Conservation (phyloP, 768 basidiomycete genomes). For the Termitomyces sp. region DNA sequence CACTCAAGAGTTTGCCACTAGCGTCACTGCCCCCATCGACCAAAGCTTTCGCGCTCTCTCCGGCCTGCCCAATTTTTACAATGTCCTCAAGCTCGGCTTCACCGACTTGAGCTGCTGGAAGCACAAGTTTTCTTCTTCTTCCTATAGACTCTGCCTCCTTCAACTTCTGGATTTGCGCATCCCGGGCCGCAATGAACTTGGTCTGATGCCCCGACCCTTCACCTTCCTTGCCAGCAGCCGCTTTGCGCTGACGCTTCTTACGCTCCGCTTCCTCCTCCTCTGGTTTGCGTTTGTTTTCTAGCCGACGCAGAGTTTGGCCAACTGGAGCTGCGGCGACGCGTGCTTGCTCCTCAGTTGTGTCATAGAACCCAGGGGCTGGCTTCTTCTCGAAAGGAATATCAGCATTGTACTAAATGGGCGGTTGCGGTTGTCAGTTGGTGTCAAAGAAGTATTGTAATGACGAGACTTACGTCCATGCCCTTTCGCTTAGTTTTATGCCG, state of each 20-base stretch:
- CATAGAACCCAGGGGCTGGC: conserved; percentile 94
- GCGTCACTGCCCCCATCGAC: conserved; percentile 83
- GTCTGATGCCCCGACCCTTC: conserved; percentile 68
- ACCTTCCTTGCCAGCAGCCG: conserved; percentile 60
- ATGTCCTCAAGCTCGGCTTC: conserved; percentile 96
- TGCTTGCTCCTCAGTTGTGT: conserved; percentile 91
- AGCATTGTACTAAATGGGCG: conserved; percentile 75
- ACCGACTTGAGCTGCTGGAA: conserved; percentile 91
- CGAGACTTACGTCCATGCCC: conserved; percentile 86
- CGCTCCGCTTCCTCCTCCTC: conserved; percentile 94
- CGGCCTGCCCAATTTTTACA: conserved; percentile 94
- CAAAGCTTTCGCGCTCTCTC: conserved; percentile 84
- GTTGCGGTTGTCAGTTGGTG: conserved; percentile 10
- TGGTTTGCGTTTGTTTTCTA: conserved; percentile 94
- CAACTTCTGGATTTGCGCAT: conserved; percentile 96
- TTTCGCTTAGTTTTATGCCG: conserved; percentile 93
- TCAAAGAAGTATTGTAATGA: conserved; percentile 2
- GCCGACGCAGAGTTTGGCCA: conserved; percentile 85
- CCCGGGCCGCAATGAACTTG: conserved; percentile 94
- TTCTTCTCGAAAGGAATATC: conserved; percentile 99
- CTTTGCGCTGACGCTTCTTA: conserved; percentile 82
- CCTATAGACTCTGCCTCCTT: conserved; percentile 98
- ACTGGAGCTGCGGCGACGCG: conserved; percentile 85
- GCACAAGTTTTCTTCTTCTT: conserved; percentile 75
- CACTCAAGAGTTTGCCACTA: conserved; percentile 82